These are phyloP conservation scores for Nigrograna mackinnonii DNA, from an alignment of 2,329 filamentous ascomycete genomes.

Conservation along the genomic window DNA sequence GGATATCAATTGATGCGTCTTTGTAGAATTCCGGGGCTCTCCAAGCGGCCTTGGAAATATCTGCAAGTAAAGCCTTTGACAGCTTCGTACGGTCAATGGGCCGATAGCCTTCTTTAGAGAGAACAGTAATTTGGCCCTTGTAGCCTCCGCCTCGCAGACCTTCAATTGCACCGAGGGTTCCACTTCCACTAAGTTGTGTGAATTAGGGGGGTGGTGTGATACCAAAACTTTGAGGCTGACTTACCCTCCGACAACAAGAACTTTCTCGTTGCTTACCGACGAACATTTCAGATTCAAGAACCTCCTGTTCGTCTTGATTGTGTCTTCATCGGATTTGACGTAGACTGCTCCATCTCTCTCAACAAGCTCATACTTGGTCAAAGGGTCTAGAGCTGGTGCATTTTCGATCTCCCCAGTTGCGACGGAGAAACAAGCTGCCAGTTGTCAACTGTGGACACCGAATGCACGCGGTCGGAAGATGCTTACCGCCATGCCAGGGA, in stretches of 20 bases:
- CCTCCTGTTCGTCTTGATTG: slow-evolving; percentile 76
- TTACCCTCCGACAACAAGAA: slow-evolving; percentile 69
- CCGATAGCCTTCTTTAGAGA: slow-evolving; percentile 81
- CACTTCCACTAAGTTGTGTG: slow-evolving; percentile 65
- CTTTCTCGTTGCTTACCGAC: slow-evolving; percentile 61
- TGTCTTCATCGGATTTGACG: slow-evolving; percentile 76
- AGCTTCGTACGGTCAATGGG: slow-evolving; percentile 95
- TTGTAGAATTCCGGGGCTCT: slow-evolving; percentile 79
- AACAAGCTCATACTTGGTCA: slow-evolving; percentile 78
- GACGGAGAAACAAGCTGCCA: slow-evolving; percentile 85
- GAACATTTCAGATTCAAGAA: slow-evolving; percentile 75
- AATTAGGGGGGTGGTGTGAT: not conserved
- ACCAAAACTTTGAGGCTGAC: slow-evolving; percentile 1
- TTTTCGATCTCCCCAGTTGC: slow-evolving; percentile 92
- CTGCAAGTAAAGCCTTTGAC: slow-evolving; percentile 87
- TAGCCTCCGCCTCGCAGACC: slow-evolving; percentile 82
- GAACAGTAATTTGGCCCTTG: slow-evolving; percentile 76
- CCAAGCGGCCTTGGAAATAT: slow-evolving; percentile 76
- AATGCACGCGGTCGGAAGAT: slow-evolving; percentile 1
- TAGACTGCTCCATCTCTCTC: slow-evolving; percentile 85
- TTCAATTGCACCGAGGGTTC: slow-evolving; percentile 79
- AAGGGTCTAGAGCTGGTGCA: slow-evolving; percentile 84
- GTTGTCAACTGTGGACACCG: slow-evolving; percentile 9
- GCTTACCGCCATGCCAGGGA: slow-evolving; percentile 90
- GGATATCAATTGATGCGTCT: slow-evolving; percentile 59